Conservation (phyloP, 1,284 basidiomycete genomes). For the Xanthoconium separans region DNA sequence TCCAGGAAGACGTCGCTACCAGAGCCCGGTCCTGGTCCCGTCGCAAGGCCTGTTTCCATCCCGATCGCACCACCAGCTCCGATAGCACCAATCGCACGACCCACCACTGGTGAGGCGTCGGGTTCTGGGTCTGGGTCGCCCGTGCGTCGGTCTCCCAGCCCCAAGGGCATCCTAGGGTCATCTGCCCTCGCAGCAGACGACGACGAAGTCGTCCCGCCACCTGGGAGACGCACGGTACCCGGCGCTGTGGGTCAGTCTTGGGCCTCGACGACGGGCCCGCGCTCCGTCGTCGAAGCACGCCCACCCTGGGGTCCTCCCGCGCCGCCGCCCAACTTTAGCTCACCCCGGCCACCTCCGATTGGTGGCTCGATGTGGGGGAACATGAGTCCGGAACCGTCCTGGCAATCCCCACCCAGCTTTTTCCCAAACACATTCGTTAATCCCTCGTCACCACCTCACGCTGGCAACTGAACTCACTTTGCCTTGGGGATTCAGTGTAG, state of each 20-base stretch:
- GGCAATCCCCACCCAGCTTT: conserved; percentile 48
- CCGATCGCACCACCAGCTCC: conserved; percentile 41
- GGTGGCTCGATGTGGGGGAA: conserved; percentile 45
- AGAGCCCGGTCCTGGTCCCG: conserved; percentile 53
- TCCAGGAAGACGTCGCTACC: conserved; percentile 34
- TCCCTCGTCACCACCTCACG: conserved; percentile 53
- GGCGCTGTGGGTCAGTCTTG: conserved; percentile 46
- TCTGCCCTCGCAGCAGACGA: conserved; percentile 73
- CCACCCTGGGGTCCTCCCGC: conserved; percentile 49
- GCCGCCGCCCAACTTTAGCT: conserved; percentile 35
- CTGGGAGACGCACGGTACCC: conserved; percentile 43
- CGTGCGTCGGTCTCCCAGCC: conserved; percentile 64
- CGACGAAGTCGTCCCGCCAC: conserved; percentile 68
- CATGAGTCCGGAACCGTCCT: conserved; percentile 39
- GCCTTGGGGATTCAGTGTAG: too few relatives aligned
- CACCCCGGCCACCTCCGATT: conserved; percentile 38
- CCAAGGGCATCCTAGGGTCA: conserved; percentile 73
- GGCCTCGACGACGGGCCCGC: conserved; percentile 44
- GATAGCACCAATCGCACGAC: conserved; percentile 42
- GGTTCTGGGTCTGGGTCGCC: conserved; percentile 65
- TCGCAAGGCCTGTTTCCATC: conserved; percentile 48
- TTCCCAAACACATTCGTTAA: conserved; percentile 48
- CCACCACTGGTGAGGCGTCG: conserved; percentile 41
- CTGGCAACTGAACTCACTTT: conserved; percentile 50
- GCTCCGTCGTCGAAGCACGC: conserved; percentile 31